Base-by-base conservation (phyloP, 2,329 filamentous ascomycete genomes). In the Dactylonectria macrodidyma region DNA sequence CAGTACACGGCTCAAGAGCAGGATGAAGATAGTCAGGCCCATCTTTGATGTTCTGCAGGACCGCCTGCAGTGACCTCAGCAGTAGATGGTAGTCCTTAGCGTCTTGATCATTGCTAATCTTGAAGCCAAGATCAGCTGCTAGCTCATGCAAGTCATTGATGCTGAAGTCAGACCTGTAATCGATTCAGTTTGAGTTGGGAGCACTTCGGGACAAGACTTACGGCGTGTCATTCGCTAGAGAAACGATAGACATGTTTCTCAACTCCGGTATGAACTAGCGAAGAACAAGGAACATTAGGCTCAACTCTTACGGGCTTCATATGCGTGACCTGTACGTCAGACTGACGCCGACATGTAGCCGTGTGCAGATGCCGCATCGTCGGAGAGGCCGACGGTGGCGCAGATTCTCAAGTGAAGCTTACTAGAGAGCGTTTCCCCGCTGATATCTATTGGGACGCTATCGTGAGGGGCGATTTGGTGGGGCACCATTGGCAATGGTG, bases 1-100 rank as follows among this genome's bases (percentile, higher is more conserved):
- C 34, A 1, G 65, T 50, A 24, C 68, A 65, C 3, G 76, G 77
- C 10, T 55, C 48, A 14, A 80, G 71, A 0, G 63, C 54, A 4
- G 73, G 69, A 41, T 75, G 75, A 24, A 75, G 65, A 57, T 78
- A 80, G 22, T 79, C 78, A 2, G 75, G 69, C 5, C 71, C 61
- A 5, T 68, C 68, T n/a, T 74, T 71, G 24, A 80, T 68, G 8
- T 64, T 51, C 36, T 71, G 44, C 38, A 80, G 66, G 5, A 78
- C 75, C 5, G 71, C 66, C 61, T 81, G 77, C 38, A 77, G 69
- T 3, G 70, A 75, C 55, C 69, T 60, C n/a, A 80, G 56, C 0
- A 80, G 68, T 3, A 54, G 16, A 1, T 74, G 74, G 62, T 79
- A 81, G 60, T 76, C 77, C 1, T 71, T 65, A 1, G 74, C 75